Conservation (phyloP, 768 basidiomycete genomes). For the Termitomyces sp. region DNA sequence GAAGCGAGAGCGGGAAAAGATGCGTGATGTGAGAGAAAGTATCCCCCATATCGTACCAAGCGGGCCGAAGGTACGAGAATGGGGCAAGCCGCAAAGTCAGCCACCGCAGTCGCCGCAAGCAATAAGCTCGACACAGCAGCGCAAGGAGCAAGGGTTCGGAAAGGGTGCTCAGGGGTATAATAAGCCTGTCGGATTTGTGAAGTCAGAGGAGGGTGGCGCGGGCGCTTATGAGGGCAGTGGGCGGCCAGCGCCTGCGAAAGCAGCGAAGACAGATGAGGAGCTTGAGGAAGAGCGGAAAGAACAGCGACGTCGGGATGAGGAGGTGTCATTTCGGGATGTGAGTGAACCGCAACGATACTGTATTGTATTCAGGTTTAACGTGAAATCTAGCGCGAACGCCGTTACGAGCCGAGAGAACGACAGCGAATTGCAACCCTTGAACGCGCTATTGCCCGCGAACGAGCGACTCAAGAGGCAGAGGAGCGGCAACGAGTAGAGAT, state of each 20-base stretch:
- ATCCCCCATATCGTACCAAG: constrained; percentile 51
- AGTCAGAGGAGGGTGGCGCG: constrained; percentile 41
- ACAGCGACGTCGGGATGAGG: constrained; percentile 69
- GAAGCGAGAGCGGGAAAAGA: constrained; percentile 84
- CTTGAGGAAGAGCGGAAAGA: constrained; percentile 79
- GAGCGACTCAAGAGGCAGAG: constrained; percentile 67
- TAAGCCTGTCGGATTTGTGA: constrained; percentile 82
- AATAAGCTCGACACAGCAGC: constrained; percentile 24
- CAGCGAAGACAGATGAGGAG: constrained; percentile 79
- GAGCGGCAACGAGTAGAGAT: constrained; percentile 77
- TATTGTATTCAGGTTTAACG: not conserved
- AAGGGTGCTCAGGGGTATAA: constrained; percentile 71
- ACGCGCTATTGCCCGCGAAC: constrained; percentile 68
- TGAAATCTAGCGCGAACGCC: constrained; percentile 72
- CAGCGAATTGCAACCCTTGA: constrained; percentile 73
- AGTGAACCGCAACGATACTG: constrained; percentile 23
- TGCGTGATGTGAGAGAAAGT: constrained; percentile 66
- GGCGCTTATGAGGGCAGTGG: constrained; percentile 19
- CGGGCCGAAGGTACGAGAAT: constrained; percentile 73
- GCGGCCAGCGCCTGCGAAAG: constrained; percentile 27
- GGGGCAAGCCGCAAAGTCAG: constrained; percentile 57
- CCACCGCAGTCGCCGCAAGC: constrained; percentile 21
- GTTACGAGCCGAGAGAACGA: constrained; percentile 89
- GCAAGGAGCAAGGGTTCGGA: constrained; percentile 47
- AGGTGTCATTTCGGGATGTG: constrained; percentile 82